Evolutionary conservation across 129 eudicot species (phyloP).

Genomic region (Chrysanthemum seticuspe): DNA sequence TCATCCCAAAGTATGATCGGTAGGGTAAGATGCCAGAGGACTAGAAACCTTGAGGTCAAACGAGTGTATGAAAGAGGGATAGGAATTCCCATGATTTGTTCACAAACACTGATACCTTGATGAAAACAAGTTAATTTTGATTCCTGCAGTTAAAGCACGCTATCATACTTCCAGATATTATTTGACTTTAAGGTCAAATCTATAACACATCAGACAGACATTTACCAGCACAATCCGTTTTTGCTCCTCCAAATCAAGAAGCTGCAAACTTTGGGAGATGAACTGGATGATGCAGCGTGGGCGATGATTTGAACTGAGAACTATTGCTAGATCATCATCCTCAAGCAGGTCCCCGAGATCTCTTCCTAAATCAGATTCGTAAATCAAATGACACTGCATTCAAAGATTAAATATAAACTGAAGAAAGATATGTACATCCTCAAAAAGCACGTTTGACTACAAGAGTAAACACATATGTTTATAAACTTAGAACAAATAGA

Average conservation of each 20-base stretch:
- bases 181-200: conserved; percentile 18
- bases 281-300: conserved; percentile 92
- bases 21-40: conserved; percentile 96
- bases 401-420: conserved; percentile 21
- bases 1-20: conserved; percentile 98
- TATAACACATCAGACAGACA: not conserved
- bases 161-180: not conserved
- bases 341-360: conserved; percentile 76
- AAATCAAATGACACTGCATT: conserved; percentile 87
- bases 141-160: conserved; percentile 53
- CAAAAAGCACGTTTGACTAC: not conserved
- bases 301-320: conserved; percentile 76
- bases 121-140: conserved; percentile 78
- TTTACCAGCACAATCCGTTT: conserved; percentile 65
- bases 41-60: conserved; percentile 91
- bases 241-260: conserved; percentile 65
- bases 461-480: not conserved
- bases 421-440: conserved; percentile 7
- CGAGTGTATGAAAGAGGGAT: conserved; percentile 96
- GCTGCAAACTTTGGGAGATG: conserved; percentile 76
- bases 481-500: not conserved
- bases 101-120: conserved; percentile 91
- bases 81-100: conserved; percentile 79
- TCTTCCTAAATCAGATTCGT: conserved; percentile 66
- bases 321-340: conserved; percentile 66